Conservation (phyloP, 345 rosid species). For the Excoecaria agallocha region DNA sequence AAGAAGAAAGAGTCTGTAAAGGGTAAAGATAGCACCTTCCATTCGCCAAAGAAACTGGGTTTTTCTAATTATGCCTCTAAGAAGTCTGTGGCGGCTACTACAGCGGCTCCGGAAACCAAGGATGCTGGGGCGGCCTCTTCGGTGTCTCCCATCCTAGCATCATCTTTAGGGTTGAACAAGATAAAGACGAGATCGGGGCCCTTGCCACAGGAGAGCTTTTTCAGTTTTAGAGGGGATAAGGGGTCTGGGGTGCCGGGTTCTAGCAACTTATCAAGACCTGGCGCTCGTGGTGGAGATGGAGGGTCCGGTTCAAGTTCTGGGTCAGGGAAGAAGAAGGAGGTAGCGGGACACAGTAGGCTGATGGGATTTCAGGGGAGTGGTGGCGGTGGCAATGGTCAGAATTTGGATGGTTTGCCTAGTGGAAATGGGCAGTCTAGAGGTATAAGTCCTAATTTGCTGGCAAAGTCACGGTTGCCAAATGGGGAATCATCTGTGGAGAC, state of each 20-base stretch:
- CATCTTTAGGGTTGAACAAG: slow-evolving; percentile 87
- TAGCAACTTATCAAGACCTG: slow-evolving; percentile 73
- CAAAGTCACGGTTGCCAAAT: slow-evolving; percentile 52
- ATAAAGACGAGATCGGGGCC: slow-evolving; percentile 98
- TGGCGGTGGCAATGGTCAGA: slow-evolving; percentile 36
- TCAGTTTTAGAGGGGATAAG: slow-evolving; percentile 59
- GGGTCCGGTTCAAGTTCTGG: slow-evolving; percentile 35
- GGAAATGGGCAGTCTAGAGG: slow-evolving; percentile 55
- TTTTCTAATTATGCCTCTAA: slow-evolving; percentile 18
- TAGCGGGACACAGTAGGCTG: slow-evolving; percentile 33
- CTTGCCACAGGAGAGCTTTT: slow-evolving; percentile 81
- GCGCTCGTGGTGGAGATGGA: slow-evolving; percentile 34
- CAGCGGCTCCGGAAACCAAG: slow-evolving; percentile 23
- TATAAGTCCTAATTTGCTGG: slow-evolving; percentile 55
- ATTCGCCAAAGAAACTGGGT: neutral
- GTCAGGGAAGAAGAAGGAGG: slow-evolving; percentile 55
- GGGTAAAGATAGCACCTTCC: slow-evolving; percentile 38
- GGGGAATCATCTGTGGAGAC: slow-evolving; percentile 65
- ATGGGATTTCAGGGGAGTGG: slow-evolving; percentile 43
- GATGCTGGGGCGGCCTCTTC: slow-evolving; percentile 39
- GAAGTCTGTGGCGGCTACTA: slow-evolving; percentile 21
- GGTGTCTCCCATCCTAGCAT: slow-evolving; percentile 82
- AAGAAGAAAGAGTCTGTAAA: slow-evolving; percentile 56
- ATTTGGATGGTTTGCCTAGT: slow-evolving; percentile 42
- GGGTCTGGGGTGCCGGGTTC: slow-evolving; percentile 50